Evolutionary conservation across 1,284 basidiomycete genomes (phyloP).

Genomic region (Inonotus obliquus): DNA sequence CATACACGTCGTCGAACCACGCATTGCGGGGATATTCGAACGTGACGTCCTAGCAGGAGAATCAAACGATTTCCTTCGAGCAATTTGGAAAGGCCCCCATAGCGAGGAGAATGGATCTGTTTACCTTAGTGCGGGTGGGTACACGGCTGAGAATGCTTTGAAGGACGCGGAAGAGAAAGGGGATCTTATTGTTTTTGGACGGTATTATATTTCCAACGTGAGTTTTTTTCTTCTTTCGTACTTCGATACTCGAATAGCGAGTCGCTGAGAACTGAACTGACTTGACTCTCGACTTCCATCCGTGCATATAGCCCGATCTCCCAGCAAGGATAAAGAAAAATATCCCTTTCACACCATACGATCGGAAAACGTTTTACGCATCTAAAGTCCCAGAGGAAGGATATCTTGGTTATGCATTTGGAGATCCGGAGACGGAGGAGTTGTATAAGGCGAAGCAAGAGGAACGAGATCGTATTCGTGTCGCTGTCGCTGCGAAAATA

Average conservation of each 20-base stretch:
- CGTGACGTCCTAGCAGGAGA: constrained; percentile 21
- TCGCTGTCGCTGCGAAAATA: too few relatives aligned
- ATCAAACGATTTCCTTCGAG: constrained; percentile 34
- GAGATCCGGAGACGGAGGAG: constrained; percentile 10
- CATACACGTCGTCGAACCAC: constrained; percentile 43
- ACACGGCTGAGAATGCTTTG: constrained; percentile 23
- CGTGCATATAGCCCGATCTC: constrained; percentile 16
- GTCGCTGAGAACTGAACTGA: too few relatives aligned
- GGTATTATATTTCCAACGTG: constrained; percentile 46
- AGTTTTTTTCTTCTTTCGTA: constrained; percentile 17
- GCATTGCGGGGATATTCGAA: constrained; percentile 23
- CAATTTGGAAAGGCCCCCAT: constrained; percentile 29
- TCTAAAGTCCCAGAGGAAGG: constrained; percentile 4
- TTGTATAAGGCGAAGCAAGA: neutral
- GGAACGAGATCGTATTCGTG: too few relatives aligned
- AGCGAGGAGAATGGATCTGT: constrained; percentile 9
- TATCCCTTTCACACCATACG: constrained; percentile 18
- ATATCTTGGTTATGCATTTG: constrained; percentile 17
- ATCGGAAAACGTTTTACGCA: constrained; percentile 18
- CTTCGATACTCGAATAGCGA: too few relatives aligned
- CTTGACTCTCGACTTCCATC: too few relatives aligned
- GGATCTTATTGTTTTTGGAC: constrained; percentile 37
- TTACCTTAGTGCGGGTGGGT: constrained; percentile 7
- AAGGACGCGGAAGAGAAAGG: constrained; percentile 30
- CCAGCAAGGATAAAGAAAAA: constrained; percentile 16